Percentiles rank a stretch among this genome's conserved stretches.
Conservation (phyloP, 257 asterid genomes). For the Voacanga thouarsii region DNA sequence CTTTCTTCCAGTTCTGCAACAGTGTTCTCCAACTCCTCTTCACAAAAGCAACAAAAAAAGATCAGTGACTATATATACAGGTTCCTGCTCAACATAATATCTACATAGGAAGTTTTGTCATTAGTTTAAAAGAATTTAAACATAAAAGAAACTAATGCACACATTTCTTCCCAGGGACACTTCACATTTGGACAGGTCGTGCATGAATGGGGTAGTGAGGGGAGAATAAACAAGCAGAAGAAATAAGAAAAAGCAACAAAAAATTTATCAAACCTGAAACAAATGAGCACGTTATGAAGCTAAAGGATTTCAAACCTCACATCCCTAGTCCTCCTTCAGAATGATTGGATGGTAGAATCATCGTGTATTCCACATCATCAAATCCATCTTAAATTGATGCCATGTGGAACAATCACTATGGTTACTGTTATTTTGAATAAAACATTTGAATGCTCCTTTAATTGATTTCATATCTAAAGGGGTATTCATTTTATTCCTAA, state of each 20-base stretch:
- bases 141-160: neutral
- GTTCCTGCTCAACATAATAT: neutral
- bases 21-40: slow-evolving; percentile 77
- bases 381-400: neutral
- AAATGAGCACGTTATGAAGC: neutral
- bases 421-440: neutral
- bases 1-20: slow-evolving; percentile 73
- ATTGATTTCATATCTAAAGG: neutral
- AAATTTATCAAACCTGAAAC: neutral
- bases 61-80: slow-evolving; percentile 5
- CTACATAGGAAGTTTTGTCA: neutral
- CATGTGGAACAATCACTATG: neutral
- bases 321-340: slow-evolving; percentile 2
- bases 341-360: neutral
- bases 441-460: neutral
- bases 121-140: neutral
- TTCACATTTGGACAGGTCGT: neutral
- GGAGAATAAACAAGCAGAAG: neutral
- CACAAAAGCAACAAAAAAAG: slow-evolving; percentile 21
- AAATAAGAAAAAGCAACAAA: neutral
- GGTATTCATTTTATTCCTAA: neutral
- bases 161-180: neutral
- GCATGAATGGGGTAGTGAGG: neutral
- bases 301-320: neutral
- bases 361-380: neutral